Evolutionary conservation across 768 basidiomycete genomes (phyloP).

Genomic region (Strobilomyces dryophilus): DNA sequence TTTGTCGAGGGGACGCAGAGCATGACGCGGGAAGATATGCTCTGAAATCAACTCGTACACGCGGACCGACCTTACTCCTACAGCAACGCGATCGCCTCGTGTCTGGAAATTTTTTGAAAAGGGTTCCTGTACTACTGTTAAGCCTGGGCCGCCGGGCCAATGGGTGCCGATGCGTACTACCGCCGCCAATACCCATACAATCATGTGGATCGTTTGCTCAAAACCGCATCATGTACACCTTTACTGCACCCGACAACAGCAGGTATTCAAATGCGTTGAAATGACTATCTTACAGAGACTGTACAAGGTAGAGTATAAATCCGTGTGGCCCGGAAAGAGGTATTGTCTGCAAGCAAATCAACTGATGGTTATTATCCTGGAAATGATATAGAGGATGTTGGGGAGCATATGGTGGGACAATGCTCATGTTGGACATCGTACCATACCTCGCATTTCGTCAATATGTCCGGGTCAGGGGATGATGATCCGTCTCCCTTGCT

Average conservation of each 20-base stretch:
- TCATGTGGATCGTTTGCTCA: background rate
- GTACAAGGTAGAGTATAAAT: background rate
- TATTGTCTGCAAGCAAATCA: background rate
- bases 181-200: background rate
- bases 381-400: background rate
- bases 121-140: background rate
- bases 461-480: constrained; percentile 8
- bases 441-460: constrained; percentile 23
- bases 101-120: background rate
- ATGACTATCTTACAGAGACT: background rate
- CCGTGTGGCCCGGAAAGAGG: background rate
- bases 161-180: background rate
- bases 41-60: background rate
- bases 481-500: background rate
- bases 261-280: background rate
- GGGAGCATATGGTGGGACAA: background rate
- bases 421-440: background rate
- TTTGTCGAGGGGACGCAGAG: background rate
- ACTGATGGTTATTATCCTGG: background rate
- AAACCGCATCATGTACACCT: background rate
- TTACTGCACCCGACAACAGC: background rate
- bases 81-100: background rate
- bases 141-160: no score
- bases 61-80: background rate
- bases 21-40: background rate